These are phyloP conservation scores for Staphylotrichum longicolle DNA, from an alignment of 495 filamentous ascomycete genomes.

Conservation along the genomic window DNA sequence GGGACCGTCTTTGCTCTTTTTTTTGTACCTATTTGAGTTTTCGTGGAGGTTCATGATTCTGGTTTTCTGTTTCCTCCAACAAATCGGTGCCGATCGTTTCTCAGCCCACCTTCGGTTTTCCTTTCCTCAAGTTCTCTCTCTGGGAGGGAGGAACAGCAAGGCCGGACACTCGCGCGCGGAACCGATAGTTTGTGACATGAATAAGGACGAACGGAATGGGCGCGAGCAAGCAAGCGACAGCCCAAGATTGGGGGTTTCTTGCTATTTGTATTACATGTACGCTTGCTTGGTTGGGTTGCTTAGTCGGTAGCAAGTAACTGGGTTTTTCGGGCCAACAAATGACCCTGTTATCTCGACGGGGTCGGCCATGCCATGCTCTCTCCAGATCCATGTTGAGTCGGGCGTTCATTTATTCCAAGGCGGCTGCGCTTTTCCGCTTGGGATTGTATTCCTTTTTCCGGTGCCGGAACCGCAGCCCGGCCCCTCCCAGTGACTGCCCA, in stretches of 20 bases:
- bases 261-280: constrained; percentile 19
- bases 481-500: constrained; percentile 6
- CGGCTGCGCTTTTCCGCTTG: not conserved
- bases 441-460: not conserved
- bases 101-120: not conserved
- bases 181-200: not conserved
- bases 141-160: not conserved
- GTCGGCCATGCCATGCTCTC: not conserved
- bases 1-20: not conserved
- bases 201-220: not conserved
- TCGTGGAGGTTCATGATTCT: not conserved
- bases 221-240: constrained; percentile 6
- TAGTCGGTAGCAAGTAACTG: constrained; percentile 16
- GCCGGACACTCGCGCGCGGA: not conserved
- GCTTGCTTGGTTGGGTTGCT: constrained; percentile 6
- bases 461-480: not conserved
- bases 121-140: not conserved
- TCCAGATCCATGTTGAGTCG: not conserved
- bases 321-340: not conserved
- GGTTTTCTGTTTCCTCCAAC: not conserved
- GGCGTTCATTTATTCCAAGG: not conserved
- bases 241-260: constrained; percentile 16
- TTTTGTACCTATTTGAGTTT: constrained; percentile 1
- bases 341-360: not conserved
- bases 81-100: not conserved